These are phyloP conservation scores for Trichophyton mentagrophytes DNA, from an alignment of 2,329 filamentous ascomycete species.

Conservation along the genomic window DNA sequence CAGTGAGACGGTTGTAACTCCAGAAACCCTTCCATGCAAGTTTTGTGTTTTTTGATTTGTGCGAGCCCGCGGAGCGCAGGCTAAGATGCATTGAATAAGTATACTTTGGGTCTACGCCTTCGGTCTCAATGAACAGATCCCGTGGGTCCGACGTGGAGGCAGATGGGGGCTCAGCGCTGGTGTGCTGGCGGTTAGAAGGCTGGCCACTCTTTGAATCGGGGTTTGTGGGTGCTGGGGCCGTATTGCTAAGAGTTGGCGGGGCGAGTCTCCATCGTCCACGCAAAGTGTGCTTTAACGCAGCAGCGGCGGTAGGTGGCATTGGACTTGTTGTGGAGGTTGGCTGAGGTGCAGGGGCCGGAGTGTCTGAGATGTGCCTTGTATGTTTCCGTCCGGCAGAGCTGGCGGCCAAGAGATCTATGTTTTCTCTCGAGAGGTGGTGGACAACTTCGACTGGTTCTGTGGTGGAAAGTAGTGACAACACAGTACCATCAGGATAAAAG, in stretches of 20 bases:
- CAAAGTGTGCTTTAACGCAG: slow-evolving; percentile 56
- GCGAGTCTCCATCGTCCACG: slow-evolving; percentile 54
- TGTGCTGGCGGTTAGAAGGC: neutral
- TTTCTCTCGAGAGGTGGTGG: slow-evolving; percentile 62
- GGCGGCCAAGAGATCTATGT: slow-evolving; percentile 37
- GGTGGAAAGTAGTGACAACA: slow-evolving; percentile 68
- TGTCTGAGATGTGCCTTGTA: slow-evolving; percentile 30
- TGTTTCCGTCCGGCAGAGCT: slow-evolving; percentile 22
- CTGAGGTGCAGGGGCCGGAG: slow-evolving; percentile 19
- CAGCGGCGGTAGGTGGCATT: slow-evolving; percentile 29
- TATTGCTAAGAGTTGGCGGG: slow-evolving; percentile 19
- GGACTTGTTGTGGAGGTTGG: slow-evolving; percentile 15
- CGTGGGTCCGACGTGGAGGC: slow-evolving; percentile 27
- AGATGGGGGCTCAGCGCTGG: neutral
- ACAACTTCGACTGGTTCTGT: slow-evolving; percentile 77
- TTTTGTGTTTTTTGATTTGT: slow-evolving; percentile 64
- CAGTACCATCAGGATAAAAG: slow-evolving; percentile 81
- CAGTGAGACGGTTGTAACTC: slow-evolving; percentile 78
- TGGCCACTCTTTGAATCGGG: neutral
- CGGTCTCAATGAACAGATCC: slow-evolving; percentile 71
- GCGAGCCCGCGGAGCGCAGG: slow-evolving; percentile 45
- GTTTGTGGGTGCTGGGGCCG: neutral
- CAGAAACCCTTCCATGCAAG: slow-evolving; percentile 79
- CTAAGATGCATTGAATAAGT: slow-evolving; percentile 70
- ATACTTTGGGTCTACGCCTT: slow-evolving; percentile 67